These are phyloP conservation scores for Mortierella sp. DNA, from an alignment of 371 early-diverging fungal species.

Conservation along the genomic window DNA sequence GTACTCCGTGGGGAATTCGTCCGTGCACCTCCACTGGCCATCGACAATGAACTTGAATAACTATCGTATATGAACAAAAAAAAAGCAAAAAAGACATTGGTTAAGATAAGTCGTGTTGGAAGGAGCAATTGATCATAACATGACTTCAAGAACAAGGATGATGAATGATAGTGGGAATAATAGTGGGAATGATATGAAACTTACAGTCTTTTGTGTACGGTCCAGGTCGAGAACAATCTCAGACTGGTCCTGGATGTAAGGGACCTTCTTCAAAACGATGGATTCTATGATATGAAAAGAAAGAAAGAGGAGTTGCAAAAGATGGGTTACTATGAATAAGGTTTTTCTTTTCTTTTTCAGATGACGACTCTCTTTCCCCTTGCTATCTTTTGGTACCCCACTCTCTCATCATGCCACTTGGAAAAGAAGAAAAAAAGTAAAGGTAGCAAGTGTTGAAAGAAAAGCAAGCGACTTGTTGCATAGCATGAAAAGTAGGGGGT, in stretches of 20 bases:
- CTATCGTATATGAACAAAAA: constrained; percentile 10
- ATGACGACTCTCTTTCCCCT: background rate
- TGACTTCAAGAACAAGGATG: background rate
- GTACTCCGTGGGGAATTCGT: constrained; percentile 45
- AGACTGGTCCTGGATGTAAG: constrained; percentile 23
- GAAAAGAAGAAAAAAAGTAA: background rate
- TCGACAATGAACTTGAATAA: constrained; percentile 65
- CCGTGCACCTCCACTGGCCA: constrained; percentile 61
- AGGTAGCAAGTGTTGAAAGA: background rate
- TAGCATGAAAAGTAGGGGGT: background rate
- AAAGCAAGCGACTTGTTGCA: background rate
- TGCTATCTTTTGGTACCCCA: background rate
- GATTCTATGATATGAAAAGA: constrained; percentile 19
- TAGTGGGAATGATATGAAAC: background rate
- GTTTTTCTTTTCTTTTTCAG: background rate
- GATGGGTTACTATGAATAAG: background rate
- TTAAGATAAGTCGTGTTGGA: background rate
- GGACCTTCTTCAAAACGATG: constrained; percentile 14
- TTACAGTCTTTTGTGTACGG: constrained; percentile 32
- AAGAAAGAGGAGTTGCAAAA: background rate
- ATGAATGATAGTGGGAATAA: background rate
- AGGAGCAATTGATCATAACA: background rate
- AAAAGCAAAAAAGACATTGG: background rate
- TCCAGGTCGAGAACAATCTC: constrained; percentile 45
- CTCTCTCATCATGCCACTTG: too few species aligned